Evolutionary conservation across 495 filamentous ascomycete species (phyloP).

Genomic region (Baudoinia panamericana): DNA sequence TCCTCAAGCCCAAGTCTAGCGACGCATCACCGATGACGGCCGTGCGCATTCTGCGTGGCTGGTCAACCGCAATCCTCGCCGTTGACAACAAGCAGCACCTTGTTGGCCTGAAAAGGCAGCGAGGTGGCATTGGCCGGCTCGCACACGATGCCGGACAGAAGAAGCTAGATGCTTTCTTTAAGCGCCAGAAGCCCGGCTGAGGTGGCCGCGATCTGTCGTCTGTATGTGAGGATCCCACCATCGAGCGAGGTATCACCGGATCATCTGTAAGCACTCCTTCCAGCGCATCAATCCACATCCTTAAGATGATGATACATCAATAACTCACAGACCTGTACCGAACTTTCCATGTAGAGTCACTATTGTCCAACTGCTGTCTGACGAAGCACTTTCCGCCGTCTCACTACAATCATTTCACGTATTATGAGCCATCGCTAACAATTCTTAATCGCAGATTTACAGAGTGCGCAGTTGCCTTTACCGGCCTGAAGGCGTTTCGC

Average conservation of each 20-base stretch:
- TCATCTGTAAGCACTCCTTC: too few species aligned
- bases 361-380: slow-evolving; percentile 73
- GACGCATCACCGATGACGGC: neutral
- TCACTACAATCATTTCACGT: too few species aligned
- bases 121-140: slow-evolving; percentile 64
- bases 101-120: slow-evolving; percentile 55
- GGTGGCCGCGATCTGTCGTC: too few species aligned
- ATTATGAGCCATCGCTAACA: too few species aligned
- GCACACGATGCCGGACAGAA: slow-evolving; percentile 58
- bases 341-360: slow-evolving; percentile 45
- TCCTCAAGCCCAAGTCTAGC: neutral
- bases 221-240: too few species aligned
- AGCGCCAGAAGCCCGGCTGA: slow-evolving; percentile 34
- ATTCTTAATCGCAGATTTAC: too few species aligned
- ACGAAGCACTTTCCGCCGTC: too few species aligned
- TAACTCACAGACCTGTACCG: slow-evolving; percentile 75
- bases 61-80: slow-evolving; percentile 34
- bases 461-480: too few species aligned
- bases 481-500: too few species aligned
- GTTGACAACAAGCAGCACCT: slow-evolving; percentile 59
- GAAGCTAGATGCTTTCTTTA: slow-evolving; percentile 67
- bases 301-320: slow-evolving; percentile 43
- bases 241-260: too few species aligned
- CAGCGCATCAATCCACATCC: slow-evolving; percentile 1
- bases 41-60: slow-evolving; percentile 14